A percentile compares a stretch with the other conserved stretches of the same genome.
phyloP scores from a whole-genome alignment of 1,284 basidiomycete genomes.

The Melampsora americana region DNA sequence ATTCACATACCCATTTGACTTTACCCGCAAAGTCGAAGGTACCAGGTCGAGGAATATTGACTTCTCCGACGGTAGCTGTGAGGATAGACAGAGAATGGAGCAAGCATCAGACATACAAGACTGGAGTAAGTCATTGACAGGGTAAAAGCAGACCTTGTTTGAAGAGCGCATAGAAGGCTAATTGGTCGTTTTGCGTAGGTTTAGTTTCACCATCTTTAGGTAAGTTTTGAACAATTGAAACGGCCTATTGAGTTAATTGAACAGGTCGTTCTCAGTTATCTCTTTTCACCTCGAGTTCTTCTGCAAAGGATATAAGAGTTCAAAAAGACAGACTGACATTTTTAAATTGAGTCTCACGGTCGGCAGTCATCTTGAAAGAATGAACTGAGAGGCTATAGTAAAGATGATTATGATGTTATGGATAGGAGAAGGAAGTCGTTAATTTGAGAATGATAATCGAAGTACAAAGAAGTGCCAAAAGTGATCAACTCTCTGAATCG shows the following conservation, averaged over 20 bases:
- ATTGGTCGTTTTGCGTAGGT: conserved; percentile 65
- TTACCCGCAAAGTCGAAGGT: conserved; percentile 25
- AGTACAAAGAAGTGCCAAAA: no score
- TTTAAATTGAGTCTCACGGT: not conserved
- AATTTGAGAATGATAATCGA: no score
- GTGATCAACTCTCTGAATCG: no score
- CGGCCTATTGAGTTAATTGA: conserved; percentile 30
- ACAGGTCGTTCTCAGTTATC: not conserved
- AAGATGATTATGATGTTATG: no score
- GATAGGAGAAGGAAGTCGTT: no score
- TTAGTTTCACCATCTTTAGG: conserved; percentile 78
- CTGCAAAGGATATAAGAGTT: not conserved
- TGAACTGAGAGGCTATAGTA: no score
- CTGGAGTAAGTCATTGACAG: not conserved
- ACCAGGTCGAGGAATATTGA: conserved; percentile 30
- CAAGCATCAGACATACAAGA: not conserved
- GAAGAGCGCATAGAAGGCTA: conserved; percentile 29
- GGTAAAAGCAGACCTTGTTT: conserved; percentile 23
- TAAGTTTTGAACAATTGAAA: conserved; percentile 56
- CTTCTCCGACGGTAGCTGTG: conserved; percentile 37
- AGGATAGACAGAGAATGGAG: not conserved
- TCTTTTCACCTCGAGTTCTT: no score
- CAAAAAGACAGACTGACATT: not conserved
- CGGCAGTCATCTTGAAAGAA: not conserved
- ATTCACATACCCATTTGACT: conserved; percentile 35